Evolutionary conservation across 164 flowering plant genomes (phyloP), one percentile per base, ranked within the genome.

Genomic region (Annona cherimola): DNA sequence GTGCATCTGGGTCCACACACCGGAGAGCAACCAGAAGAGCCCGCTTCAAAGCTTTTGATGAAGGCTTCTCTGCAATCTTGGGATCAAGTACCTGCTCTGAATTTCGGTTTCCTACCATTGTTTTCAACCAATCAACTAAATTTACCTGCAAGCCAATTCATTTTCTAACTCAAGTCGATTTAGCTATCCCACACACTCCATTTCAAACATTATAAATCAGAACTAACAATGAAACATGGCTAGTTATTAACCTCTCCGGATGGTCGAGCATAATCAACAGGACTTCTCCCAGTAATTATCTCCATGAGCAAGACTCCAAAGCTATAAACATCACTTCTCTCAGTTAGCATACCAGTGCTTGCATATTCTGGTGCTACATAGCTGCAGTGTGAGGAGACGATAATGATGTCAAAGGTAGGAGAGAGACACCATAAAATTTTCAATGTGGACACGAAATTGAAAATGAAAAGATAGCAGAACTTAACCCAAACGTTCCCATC

Each of bases 341-440:
- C 99, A 72, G 83, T 93, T 81, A 95, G 80, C 99, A 95, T 91
- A 63, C 99, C 99, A 45, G 99, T 93, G 82, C 98, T 87, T 68
- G 99, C 99, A 83, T 95, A 95, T 77, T 95, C 99, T 14, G 99
- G 99, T 18, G 99, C 98, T 65, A 95, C 98, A 81, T 95, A 95
- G 46, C 99, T 95, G 69, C 66, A 74, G 72, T 73, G 63, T 43
- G 45, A 14, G 57, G 40, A 41, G 42, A 40, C 68, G 44, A 20
- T 35, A 40, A 42, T 5, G n/a, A 42, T 41, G 18, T 40, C 42
- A 73, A 55, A 3, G 39, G 50, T 9, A 65, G 57, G 16, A 55
- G 43, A 42, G 39, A 42, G 18, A 45, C 4, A 42, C 19, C 40
- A 7, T 12, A 66, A 43, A 16, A 44, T 16, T 44, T 66, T 66